Evolutionary conservation across 73 alveolate genomes (phyloP), one percentile per base, ranked within the genome.

Genomic region (Paramecium caudatum): DNA sequence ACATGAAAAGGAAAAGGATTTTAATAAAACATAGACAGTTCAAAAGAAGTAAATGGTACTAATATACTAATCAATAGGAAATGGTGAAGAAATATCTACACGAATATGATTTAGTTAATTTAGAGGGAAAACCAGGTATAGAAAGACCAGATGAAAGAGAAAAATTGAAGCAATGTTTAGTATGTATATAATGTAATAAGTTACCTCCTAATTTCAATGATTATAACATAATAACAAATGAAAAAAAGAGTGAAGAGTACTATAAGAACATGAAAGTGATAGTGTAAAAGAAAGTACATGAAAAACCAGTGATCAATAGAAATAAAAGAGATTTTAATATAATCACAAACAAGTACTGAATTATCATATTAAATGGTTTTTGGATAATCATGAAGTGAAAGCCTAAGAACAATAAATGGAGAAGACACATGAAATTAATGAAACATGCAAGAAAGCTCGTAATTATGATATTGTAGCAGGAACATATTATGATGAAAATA

Each of bases 101-200:
- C 43, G 88, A 41, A 74, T 74, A 74, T 15, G 88, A 74, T 74
- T 45, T 74, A 21, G 65, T 74, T 12, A 74, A 36, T 39, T 21
- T 74, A 7, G 69, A 74, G 19, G 27, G 17, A 41, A 43, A 39
- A 0, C 13, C 25, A 41, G 69, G 88, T 8, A 74, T 41, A 12
- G 88, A 74, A 23, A 74, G 88, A 74, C 69, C 68, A 16, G 69
- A 74, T 74, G 88, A 74, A 74, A 74, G 70, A 19, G 88, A 74
- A 19, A 74, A 74, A 45, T 15, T 27, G 9, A 74, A 74, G 32
- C 9, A 37, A 41, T 41, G 68, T 74, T 47, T 74, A 36, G 88
- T 74, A 74, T 4, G 36, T 65, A 25, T 65, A 19, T 25, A 3
- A 32, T n/a, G 1, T 3, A 0, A 6, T 65, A 10, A 74, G 88